Evolutionary conservation across 306 rosid species (phyloP).

Genomic region (Trifolium repens): DNA sequence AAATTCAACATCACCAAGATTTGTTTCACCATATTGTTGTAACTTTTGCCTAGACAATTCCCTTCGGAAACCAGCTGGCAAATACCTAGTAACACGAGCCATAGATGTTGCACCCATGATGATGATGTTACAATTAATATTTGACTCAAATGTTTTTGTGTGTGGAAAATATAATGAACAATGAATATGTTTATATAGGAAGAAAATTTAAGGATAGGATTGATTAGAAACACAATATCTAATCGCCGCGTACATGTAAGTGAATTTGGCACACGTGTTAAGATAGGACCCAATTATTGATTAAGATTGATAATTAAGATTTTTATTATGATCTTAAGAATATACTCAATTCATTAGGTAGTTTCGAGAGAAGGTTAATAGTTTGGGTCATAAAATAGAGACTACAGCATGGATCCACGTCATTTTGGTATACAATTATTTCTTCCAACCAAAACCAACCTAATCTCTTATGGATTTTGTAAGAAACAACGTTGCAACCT

Average conservation of each 20-base stretch:
- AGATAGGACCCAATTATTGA: conserved; percentile 18
- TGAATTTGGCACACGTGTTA: conserved; percentile 43
- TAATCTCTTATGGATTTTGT: conserved; percentile 23
- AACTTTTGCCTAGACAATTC: conserved; percentile 17
- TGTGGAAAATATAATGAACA: background rate
- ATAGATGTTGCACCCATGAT: conserved; percentile 41
- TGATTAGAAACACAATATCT: background rate
- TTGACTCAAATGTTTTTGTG: background rate
- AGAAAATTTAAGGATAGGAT: conserved; percentile 26
- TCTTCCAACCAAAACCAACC: conserved; percentile 12
- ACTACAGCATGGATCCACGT: conserved; percentile 86
- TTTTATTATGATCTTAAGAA: background rate
- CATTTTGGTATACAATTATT: conserved; percentile 55
- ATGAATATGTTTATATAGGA: conserved; percentile 24
- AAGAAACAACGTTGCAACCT: conserved; percentile 9
- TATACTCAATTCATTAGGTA: background rate
- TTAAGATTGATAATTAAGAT: conserved; percentile 20
- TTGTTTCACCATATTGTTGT: background rate
- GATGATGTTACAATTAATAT: background rate
- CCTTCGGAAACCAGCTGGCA: conserved; percentile 6
- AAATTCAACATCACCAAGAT: conserved; percentile 56
- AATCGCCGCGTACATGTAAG: conserved; percentile 58
- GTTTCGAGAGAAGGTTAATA: background rate
- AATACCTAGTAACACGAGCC: conserved; percentile 33
- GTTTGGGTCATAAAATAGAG: background rate